These are phyloP conservation scores for Stevia rebaudiana DNA, from an alignment of 140 eudicot genomes.

Conservation along the genomic window DNA sequence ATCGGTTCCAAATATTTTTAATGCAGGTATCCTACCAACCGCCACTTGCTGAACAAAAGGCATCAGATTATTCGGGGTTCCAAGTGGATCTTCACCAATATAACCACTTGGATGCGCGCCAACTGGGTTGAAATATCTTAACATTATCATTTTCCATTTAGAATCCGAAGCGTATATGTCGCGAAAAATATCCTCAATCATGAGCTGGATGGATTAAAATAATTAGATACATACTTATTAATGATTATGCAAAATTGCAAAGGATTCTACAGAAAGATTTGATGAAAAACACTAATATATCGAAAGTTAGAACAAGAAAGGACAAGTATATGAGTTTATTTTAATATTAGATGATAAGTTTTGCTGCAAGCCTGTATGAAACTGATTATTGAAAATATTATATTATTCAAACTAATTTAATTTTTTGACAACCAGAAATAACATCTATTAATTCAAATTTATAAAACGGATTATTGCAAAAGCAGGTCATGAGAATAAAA, in stretches of 20 bases:
- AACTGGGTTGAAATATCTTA: constrained; percentile 93
- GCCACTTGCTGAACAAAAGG: constrained; percentile 98
- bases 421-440: background rate
- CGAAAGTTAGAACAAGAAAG: background rate
- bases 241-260: constrained; percentile 2
- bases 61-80: constrained; percentile 94
- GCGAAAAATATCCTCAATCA: constrained; percentile 94
- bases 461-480: background rate
- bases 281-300: background rate
- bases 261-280: background rate
- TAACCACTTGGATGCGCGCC: constrained; percentile 97
- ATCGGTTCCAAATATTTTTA: constrained; percentile 77
- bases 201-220: constrained; percentile 47
- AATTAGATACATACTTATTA: background rate
- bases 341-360: background rate
- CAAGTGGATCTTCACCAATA: constrained; percentile 96
- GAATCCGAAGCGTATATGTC: constrained; percentile 63
- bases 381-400: background rate
- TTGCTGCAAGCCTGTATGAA: background rate
- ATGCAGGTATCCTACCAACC: constrained; percentile 82
- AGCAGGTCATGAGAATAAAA: background rate
- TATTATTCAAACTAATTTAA: background rate
- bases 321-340: background rate
- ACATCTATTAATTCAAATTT: background rate
- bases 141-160: constrained; percentile 77